Evolutionary conservation across 2,329 filamentous ascomycete genomes (phyloP), one percentile per base, ranked within the genome.

Genomic region (Westerdykella ornata): DNA sequence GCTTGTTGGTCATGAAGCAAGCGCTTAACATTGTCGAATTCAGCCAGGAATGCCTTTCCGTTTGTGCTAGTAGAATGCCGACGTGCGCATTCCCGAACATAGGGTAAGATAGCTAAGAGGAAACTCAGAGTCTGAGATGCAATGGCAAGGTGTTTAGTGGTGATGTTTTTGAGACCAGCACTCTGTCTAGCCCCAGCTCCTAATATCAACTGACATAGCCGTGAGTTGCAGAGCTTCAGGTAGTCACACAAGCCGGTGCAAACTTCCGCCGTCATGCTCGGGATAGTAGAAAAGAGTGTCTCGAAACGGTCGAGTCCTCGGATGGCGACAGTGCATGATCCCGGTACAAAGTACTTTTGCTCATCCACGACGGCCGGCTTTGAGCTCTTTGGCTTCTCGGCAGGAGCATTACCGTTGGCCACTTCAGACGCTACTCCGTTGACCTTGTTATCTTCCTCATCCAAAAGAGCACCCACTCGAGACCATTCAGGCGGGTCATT

Each of bases 141-240:
- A 14, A 97, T 79, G 0, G 92, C 89, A 1, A 98, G 77, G 67
- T 98, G 90, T 56, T 92, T 92, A 0, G 92, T 95, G 0, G 87
- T 95, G 60, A 96, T 96, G 57, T 94, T 94, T 65, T 86, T 94
- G 7, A 36, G 17, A n/a, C 34, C 34, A 15, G 30, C 30, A 33
- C 30, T 33, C 11, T 33, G 30, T 13, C 8, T 14, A 15, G 92
- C 92, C 4, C 92, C 92, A 1, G 92, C 92, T 1, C 92, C 92
- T 5, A 98, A 80, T 49, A 98, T 96, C 43, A 98, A 77, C 62
- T 98, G 92, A n/a, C 85, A 94, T 43, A 89, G 89, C 15, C 92
- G 84, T 2, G 88, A 96, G 65, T 98, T 96, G 74, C 97, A 98
- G 3, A 94, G 75, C 51, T 92, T 86, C 12, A 97, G 75, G 59